Base-by-base conservation (phyloP, 1,284 basidiomycete species). In the Cryptococcus floricola region DNA sequence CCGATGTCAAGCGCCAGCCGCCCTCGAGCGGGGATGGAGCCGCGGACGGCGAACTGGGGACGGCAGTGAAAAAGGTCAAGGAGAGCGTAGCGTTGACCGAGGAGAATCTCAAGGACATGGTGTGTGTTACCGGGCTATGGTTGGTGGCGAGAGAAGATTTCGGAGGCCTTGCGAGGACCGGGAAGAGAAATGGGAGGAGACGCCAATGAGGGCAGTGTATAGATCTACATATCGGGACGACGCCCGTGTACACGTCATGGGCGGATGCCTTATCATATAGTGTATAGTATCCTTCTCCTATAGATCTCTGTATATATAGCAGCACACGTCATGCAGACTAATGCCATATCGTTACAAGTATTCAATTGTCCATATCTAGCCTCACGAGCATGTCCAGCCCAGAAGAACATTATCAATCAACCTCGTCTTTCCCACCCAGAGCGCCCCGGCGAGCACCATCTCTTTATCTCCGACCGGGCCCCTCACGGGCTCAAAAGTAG, bases 71-170 rank as follows among this genome's bases (percentile, higher is more conserved):
- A 39, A 61, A 60, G 47, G 57, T 70, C 18, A 59, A 58, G 55
- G 76, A 77, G 14, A 31, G 82, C 25, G 74, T 88, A 19, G 77
- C 83, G 34, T 77, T 96, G 50, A 89, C 86, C 1, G 87, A 91
- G 50, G 93, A 96, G 74, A 92, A 96, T 76, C 85, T 97, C 74
- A 96, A 97, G 77, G 94, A 98, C 76, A 82, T 93, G 19, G 84
- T 96, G 53, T 88, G 86, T 62, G 87, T 86, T 43, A 96, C 91
- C 1, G 89, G 85, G 14, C 79, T 98, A 74, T 97, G 93, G 89
- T 78, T 98, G 49, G 87, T 95, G 34, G 90, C 96, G 0, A 80
- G 94, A 39, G 94, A 98, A 75, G 86, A 86, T 28, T 90, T 96
- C 74, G 91, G 91, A 1, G 93, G 94, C 3, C 82, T 97, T 46